A percentile compares a stretch with the other conserved stretches of the same genome.
Conservation (phyloP, 306 rosid species). For the Citrullus mucosospermus region DNA sequence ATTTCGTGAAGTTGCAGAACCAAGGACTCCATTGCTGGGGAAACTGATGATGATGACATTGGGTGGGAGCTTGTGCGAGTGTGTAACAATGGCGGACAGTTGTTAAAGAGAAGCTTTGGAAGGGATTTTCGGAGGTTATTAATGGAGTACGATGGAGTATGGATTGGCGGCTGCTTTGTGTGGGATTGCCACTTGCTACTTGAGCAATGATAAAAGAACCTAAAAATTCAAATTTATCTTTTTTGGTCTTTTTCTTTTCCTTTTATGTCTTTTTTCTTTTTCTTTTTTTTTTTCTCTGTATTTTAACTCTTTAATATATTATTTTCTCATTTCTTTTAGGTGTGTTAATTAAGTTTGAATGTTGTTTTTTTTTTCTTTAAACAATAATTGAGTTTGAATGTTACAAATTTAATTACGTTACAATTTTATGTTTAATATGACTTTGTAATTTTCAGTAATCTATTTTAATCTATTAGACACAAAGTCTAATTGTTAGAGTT, state of each 20-base stretch:
- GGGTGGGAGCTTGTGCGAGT: background rate
- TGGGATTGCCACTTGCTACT: background rate
- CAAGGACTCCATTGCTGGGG: slow-evolving; percentile 49
- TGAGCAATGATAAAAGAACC: background rate
- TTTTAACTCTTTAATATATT: too few relatives aligned
- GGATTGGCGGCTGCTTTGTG: background rate
- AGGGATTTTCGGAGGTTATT: background rate
- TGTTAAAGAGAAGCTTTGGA: background rate
- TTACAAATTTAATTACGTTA: too few relatives aligned
- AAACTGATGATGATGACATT: slow-evolving; percentile 5
- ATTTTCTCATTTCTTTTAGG: too few relatives aligned
- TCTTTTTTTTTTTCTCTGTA: too few relatives aligned
- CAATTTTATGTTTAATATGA: too few relatives aligned
- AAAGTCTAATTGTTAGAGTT: too few relatives aligned
- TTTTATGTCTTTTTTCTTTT: background rate
- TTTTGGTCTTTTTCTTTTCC: background rate
- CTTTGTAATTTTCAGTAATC: too few relatives aligned
- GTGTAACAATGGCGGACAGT: background rate
- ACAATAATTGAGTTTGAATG: too few relatives aligned
- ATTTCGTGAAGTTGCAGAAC: slow-evolving; percentile 72
- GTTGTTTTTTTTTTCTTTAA: too few relatives aligned
- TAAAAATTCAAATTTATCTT: background rate
- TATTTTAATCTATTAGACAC: too few relatives aligned
- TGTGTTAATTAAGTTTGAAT: too few relatives aligned
- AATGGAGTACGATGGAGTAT: background rate